These are phyloP conservation scores for Escovopsis sp. DNA, from an alignment of 2,329 filamentous ascomycete species.

Conservation along the genomic window DNA sequence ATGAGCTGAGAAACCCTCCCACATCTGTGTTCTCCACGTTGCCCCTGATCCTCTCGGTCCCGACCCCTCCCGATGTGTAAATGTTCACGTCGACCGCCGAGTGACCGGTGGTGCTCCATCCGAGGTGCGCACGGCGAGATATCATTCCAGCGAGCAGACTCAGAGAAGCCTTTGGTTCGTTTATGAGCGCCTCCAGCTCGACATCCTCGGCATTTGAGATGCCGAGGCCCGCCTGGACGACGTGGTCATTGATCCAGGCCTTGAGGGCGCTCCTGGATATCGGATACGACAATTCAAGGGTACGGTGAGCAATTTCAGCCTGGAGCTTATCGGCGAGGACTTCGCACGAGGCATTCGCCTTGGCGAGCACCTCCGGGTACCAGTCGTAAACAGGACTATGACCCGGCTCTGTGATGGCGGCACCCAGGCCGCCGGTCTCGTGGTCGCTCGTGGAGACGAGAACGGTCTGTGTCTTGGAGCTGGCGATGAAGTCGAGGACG, in stretches of 20 bases:
- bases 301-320: slow-evolving; percentile 31
- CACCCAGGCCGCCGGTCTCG: slow-evolving; percentile 80
- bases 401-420: slow-evolving; percentile 50
- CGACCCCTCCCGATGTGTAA: slow-evolving; percentile 60
- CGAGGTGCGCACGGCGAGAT: slow-evolving; percentile 72
- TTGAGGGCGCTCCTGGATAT: slow-evolving; percentile 33
- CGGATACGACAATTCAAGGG: too few relatives aligned
- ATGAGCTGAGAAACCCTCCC: slow-evolving; percentile 64
- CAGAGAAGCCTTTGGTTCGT: slow-evolving; percentile 37
- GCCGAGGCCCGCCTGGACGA: slow-evolving; percentile 58
- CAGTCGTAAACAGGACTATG: slow-evolving; percentile 50
- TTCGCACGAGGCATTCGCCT: slow-evolving; percentile 63
- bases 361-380: slow-evolving; percentile 66
- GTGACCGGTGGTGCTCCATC: slow-evolving; percentile 91
- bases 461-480: slow-evolving; percentile 57
- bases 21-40: slow-evolving; percentile 95
- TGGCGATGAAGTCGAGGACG: slow-evolving; percentile 71
- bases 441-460: slow-evolving; percentile 89
- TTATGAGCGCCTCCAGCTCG: slow-evolving; percentile 54
- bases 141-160: slow-evolving; percentile 68
- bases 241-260: slow-evolving; percentile 50
- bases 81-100: slow-evolving; percentile 92
- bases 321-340: slow-evolving; percentile 49
- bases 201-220: slow-evolving; percentile 55
- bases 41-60: slow-evolving; percentile 50